Conservation (phyloP, 768 basidiomycete species). For the Russula sp. region DNA sequence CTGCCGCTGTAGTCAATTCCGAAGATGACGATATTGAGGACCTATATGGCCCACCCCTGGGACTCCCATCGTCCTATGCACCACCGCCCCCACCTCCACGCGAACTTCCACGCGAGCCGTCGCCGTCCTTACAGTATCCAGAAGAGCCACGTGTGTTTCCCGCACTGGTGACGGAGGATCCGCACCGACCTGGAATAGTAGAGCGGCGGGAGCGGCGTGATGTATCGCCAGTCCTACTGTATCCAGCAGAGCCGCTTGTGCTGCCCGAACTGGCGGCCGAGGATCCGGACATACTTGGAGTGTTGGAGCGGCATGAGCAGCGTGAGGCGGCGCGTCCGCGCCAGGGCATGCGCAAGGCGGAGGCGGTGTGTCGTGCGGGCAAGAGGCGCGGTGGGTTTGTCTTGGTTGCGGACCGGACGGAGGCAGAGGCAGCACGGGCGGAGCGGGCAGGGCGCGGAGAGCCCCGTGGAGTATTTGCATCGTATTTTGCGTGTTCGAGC, state of each 20-base stretch:
- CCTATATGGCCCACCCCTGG: too few species aligned
- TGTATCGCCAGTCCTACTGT: neutral
- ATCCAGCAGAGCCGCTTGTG: neutral
- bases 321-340: constrained; percentile 14
- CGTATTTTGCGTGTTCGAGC: neutral
- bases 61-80: too few species aligned
- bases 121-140: too few species aligned
- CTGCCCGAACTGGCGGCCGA: constrained; percentile 9
- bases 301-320: constrained; percentile 12
- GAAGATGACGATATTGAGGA: too few species aligned
- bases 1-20: too few species aligned
- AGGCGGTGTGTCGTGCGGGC: constrained; percentile 5
- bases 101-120: too few species aligned
- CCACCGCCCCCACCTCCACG: too few species aligned
- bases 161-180: constrained; percentile 7
- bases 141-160: too few species aligned
- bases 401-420: constrained; percentile 3
- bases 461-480: constrained; percentile 3
- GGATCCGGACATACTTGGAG: constrained; percentile 9
- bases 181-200: too few species aligned
- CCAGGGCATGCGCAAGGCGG: constrained; percentile 7
- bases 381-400: constrained; percentile 14
- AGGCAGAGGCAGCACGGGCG: too few species aligned
- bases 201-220: neutral
- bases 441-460: neutral